phyloP scores from a whole-genome alignment of 148 eudicot species.

The Polygonum aviculare region DNA sequence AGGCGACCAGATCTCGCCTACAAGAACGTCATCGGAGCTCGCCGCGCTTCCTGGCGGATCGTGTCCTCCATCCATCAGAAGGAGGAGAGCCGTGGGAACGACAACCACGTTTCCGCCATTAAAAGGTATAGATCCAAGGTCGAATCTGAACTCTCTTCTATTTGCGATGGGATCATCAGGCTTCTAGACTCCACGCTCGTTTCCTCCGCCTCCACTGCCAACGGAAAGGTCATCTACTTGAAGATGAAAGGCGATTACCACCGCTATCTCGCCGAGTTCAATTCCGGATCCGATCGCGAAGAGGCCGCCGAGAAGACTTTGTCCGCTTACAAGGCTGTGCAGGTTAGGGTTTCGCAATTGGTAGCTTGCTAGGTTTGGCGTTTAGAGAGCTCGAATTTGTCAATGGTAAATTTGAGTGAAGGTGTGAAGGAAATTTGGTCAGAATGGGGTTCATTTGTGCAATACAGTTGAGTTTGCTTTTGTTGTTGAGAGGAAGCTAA shows the following conservation, averaged over 20 bases:
- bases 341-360: neutral
- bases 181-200: slow-evolving; percentile 15
- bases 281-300: slow-evolving; percentile 19
- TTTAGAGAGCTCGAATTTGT: neutral
- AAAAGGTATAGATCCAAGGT: slow-evolving; percentile 21
- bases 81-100: slow-evolving; percentile 27
- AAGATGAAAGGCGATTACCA: slow-evolving; percentile 31
- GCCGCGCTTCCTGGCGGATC: slow-evolving; percentile 28
- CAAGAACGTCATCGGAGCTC: slow-evolving; percentile 28
- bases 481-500: neutral
- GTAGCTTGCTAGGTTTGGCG: neutral
- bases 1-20: no score
- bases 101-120: slow-evolving; percentile 17
- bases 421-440: no score
- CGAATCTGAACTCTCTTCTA: slow-evolving; percentile 17
- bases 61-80: slow-evolving; percentile 22
- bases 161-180: slow-evolving; percentile 16
- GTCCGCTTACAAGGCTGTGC: slow-evolving; percentile 21
- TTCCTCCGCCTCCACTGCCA: slow-evolving; percentile 12
- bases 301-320: slow-evolving; percentile 23
- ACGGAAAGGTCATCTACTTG: slow-evolving; percentile 19
- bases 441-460: neutral
- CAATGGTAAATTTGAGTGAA: neutral
- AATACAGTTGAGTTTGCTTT: neutral
- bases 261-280: slow-evolving; percentile 28